These are phyloP conservation scores for Colletotrichum caudatum DNA, from an alignment of 2,329 filamentous ascomycete genomes.

Conservation along the genomic window DNA sequence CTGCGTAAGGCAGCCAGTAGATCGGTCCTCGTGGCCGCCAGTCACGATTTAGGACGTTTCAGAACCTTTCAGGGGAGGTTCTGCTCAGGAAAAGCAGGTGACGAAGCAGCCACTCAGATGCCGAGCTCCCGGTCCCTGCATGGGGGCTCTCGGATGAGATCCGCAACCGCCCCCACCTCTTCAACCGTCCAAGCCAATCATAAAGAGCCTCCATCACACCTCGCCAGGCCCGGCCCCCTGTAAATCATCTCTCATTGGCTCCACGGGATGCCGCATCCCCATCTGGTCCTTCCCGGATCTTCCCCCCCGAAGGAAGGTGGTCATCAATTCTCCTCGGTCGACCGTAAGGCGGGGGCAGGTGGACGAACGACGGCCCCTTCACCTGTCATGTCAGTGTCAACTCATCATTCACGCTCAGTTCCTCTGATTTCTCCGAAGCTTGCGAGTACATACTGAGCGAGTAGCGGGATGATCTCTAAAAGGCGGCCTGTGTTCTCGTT, in stretches of 20 bases:
- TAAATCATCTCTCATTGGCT: slow-evolving; percentile 20
- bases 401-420: slow-evolving; percentile 9
- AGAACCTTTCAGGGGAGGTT: slow-evolving; percentile 28
- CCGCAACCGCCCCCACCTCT: slow-evolving; percentile 13
- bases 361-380: background rate
- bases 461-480: background rate
- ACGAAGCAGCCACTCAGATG: slow-evolving; percentile 36
- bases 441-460: background rate
- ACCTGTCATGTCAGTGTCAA: slow-evolving; percentile 12
- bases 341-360: background rate
- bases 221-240: slow-evolving; percentile 9
- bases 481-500: background rate
- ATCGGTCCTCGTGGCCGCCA: slow-evolving; percentile 19
- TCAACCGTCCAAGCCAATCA: slow-evolving; percentile 10
- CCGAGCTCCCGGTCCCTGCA: slow-evolving; percentile 10
- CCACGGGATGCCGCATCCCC: slow-evolving; percentile 6
- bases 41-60: slow-evolving; percentile 42
- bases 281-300: slow-evolving; percentile 22
- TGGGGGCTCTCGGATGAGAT: slow-evolving; percentile 38
- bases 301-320: slow-evolving; percentile 14
- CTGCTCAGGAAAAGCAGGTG: slow-evolving; percentile 11
- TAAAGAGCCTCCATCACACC: background rate
- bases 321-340: slow-evolving; percentile 26
- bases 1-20: background rate
- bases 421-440: background rate